Percentiles rank a stretch among this genome's conserved stretches.
Evolutionary conservation across 2,329 filamentous ascomycete species (phyloP).

Genomic region (Amphichorda felina): DNA sequence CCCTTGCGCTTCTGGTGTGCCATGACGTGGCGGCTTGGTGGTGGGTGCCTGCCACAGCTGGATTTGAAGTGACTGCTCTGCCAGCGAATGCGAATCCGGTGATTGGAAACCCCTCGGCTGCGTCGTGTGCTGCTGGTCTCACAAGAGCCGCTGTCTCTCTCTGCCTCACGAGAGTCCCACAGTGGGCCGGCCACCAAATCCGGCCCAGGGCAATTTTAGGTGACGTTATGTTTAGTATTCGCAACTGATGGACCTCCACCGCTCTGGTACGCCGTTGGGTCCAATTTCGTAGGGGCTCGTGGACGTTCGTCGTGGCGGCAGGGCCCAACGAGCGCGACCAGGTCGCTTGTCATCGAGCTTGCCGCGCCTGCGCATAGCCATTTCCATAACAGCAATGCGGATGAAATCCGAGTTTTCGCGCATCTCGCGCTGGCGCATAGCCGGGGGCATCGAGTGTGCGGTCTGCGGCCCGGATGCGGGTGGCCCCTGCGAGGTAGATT

Average conservation of each 20-base stretch:
- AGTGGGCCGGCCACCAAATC: too few relatives aligned
- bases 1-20: too few relatives aligned
- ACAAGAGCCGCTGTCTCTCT: too few relatives aligned
- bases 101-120: too few relatives aligned
- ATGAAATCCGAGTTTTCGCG: slow-evolving; percentile 62
- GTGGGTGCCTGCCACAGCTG: too few relatives aligned
- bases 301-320: slow-evolving; percentile 46
- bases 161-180: too few relatives aligned
- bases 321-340: slow-evolving; percentile 55
- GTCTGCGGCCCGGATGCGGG: slow-evolving; percentile 6
- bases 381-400: slow-evolving; percentile 59
- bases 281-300: slow-evolving; percentile 4
- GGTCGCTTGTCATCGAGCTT: slow-evolving; percentile 55
- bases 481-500: slow-evolving; percentile 17
- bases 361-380: slow-evolving; percentile 56
- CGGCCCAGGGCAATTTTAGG: too few relatives aligned
- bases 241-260: slow-evolving; percentile 3
- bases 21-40: too few relatives aligned
- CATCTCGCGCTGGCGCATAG: slow-evolving; percentile 52
- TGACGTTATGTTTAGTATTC: not conserved
- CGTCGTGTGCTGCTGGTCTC: too few relatives aligned
- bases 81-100: too few relatives aligned
- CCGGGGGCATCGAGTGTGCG: slow-evolving; percentile 15
- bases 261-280: slow-evolving; percentile 3
- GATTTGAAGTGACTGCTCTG: too few relatives aligned